Evolutionary conservation across 306 rosid genomes (phyloP), one percentile per base, ranked within the genome.

Genomic region (Ormosia semicastrata): DNA sequence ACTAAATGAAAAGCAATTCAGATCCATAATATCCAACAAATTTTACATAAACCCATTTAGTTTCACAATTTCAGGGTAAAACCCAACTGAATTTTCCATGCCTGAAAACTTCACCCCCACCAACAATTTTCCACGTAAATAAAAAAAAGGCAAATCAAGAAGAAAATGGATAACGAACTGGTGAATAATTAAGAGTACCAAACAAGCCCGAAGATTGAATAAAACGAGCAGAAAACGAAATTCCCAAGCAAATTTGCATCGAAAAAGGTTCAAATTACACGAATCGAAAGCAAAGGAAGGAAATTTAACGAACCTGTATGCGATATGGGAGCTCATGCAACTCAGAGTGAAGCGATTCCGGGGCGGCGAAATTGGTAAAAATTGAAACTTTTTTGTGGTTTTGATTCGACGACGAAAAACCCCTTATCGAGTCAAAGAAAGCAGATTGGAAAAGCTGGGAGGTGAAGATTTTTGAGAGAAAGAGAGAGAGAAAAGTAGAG

Each of bases 361-460:
- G 14, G 41, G 52, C 44, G 49, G 73, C 60, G 59, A 77, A 86
- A 83, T 82, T 85, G 88, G 59, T 70, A 69, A 83, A 73, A 77
- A 73, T 52, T 6, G 78, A 54, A 81, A 82, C 53, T 80, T 78
- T 59, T 54, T 44, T 83, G 84, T 81, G 89, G 88, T 75, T 88
- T 80, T 72, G 89, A 83, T 81, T 86, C 64, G 84, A 83, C 75
- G 75, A 83, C 33, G 84, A 77, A 46, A 79, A 77, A 33, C 79
- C 82, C 79, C 74, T 73, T 53, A 33, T 71, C 81, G 66, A 85
- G 97, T 93, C 95, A 91, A 93, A 91, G 89, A 94, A 89, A 88
- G 96, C 89, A 86, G 90, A 84, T 88, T 91, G 86, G 68, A 86
- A 85, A 84, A 84, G 69, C 64, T 65, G 81, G 3, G 85, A 73